Percentiles rank a stretch among this genome's conserved stretches.
phyloP scores from a whole-genome alignment of 2,329 filamentous ascomycete genomes.

The Parastagonospora avenae region DNA sequence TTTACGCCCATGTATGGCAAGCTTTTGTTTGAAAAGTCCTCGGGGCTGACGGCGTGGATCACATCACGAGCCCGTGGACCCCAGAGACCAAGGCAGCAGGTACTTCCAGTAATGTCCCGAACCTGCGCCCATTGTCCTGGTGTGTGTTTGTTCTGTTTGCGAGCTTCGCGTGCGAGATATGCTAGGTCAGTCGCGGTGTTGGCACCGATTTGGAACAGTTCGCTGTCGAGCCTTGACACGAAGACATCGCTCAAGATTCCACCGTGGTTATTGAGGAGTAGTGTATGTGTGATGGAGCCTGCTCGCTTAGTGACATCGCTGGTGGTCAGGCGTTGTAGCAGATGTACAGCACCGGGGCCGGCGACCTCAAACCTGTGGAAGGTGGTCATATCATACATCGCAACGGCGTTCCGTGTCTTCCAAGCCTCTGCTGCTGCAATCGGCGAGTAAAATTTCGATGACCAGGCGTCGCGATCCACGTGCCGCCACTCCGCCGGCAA shows the following conservation, averaged over 20 bases:
- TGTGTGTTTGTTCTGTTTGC: constrained; percentile 49
- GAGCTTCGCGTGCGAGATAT: constrained; percentile 61
- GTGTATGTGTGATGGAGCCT: constrained; percentile 61
- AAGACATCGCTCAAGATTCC: constrained; percentile 64
- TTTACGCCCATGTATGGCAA: constrained; percentile 60
- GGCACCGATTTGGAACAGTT: constrained; percentile 61
- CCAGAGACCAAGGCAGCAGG: constrained; percentile 67
- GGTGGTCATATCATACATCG: constrained; percentile 68
- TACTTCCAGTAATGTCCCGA: constrained; percentile 64
- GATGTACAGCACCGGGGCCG: constrained; percentile 61
- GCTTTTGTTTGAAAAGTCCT: constrained; percentile 54
- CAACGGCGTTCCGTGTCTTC: constrained; percentile 67
- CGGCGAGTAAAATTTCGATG: constrained; percentile 61
- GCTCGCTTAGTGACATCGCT: constrained; percentile 55
- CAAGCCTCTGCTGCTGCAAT: constrained; percentile 66
- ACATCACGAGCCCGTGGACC: constrained; percentile 62
- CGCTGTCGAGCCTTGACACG: constrained; percentile 57
- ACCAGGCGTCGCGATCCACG: constrained; percentile 63
- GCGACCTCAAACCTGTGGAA: constrained; percentile 63
- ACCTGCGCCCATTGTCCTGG: constrained; percentile 57
- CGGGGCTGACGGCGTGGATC: constrained; percentile 51
- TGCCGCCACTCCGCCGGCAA: constrained; percentile 62
- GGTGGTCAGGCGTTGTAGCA: constrained; percentile 61
- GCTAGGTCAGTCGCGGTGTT: constrained; percentile 61
- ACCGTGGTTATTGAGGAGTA: constrained; percentile 60